These are phyloP conservation scores for Inonotus obliquus DNA, from an alignment of 1,284 basidiomycete genomes.

Conservation along the genomic window DNA sequence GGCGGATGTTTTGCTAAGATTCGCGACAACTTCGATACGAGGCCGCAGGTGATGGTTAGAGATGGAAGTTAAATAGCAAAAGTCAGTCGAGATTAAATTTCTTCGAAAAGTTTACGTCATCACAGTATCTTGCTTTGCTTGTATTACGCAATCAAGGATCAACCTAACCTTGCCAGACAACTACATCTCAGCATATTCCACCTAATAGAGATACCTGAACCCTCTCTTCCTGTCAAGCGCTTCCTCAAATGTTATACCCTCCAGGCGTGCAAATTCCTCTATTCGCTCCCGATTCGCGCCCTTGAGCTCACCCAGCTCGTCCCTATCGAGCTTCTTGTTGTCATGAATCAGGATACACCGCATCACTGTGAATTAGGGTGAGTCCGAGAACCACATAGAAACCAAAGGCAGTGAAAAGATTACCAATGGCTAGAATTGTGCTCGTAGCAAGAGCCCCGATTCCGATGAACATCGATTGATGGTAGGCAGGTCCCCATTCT, in stretches of 20 bases:
- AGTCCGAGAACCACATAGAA: not conserved
- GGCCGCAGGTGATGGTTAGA: no score
- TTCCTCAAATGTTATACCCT: slow-evolving; percentile 36
- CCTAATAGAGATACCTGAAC: slow-evolving; percentile 39
- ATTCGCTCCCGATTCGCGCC: slow-evolving; percentile 31
- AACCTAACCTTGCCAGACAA: no score
- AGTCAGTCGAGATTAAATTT: no score
- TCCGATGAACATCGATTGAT: slow-evolving; percentile 35
- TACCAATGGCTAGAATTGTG: slow-evolving; percentile 25
- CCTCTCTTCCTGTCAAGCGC: slow-evolving; percentile 34
- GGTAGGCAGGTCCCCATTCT: slow-evolving; percentile 35
- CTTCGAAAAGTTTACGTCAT: no score
- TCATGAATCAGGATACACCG: slow-evolving; percentile 31
- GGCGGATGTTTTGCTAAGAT: no score
- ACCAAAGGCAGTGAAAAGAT: slow-evolving; percentile 21
- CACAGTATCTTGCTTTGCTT: not conserved
- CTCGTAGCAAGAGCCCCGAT: slow-evolving; percentile 29
- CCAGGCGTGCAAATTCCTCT: slow-evolving; percentile 34
- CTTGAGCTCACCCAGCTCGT: slow-evolving; percentile 31
- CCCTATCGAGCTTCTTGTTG: slow-evolving; percentile 33
- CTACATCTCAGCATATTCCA: not conserved
- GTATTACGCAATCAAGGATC: no score
- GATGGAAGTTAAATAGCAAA: no score
- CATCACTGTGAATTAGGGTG: slow-evolving; percentile 27
- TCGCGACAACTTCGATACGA: no score